phyloP scores from a whole-genome alignment of 495 filamentous ascomycete species.

The Pyronema domesticum region DNA sequence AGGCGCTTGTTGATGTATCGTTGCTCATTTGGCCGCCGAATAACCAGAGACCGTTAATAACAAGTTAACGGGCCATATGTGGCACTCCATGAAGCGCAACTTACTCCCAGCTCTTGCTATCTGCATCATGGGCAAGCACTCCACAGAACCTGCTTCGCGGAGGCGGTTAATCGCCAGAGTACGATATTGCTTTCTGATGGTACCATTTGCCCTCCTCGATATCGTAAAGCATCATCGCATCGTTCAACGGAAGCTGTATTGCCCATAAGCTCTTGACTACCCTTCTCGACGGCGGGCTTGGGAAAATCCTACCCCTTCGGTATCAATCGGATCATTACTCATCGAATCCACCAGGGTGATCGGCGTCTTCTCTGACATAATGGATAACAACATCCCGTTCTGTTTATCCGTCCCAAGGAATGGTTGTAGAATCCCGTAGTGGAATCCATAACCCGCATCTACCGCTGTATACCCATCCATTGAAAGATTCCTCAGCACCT shows the following conservation, averaged over 20 bases:
- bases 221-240: background rate
- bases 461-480: background rate
- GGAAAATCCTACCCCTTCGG: background rate
- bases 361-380: conserved; percentile 57
- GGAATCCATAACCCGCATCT: background rate
- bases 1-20: background rate
- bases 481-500: background rate
- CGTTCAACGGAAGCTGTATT: background rate
- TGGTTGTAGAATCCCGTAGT: background rate
- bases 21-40: background rate
- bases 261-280: background rate
- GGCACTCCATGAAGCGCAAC: background rate
- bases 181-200: background rate
- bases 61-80: background rate
- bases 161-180: background rate
- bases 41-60: background rate
- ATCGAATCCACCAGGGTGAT: conserved; percentile 40
- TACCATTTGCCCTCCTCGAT: background rate
- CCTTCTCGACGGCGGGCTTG: too few species aligned
- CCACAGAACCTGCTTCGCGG: background rate
- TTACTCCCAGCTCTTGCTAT: background rate
- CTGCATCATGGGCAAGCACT: background rate
- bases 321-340: background rate
- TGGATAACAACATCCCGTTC: conserved; percentile 27
- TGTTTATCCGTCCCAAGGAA: background rate